Conservation (phyloP, 2,329 filamentous ascomycete species). For the Shiraia bambusicola region DNA sequence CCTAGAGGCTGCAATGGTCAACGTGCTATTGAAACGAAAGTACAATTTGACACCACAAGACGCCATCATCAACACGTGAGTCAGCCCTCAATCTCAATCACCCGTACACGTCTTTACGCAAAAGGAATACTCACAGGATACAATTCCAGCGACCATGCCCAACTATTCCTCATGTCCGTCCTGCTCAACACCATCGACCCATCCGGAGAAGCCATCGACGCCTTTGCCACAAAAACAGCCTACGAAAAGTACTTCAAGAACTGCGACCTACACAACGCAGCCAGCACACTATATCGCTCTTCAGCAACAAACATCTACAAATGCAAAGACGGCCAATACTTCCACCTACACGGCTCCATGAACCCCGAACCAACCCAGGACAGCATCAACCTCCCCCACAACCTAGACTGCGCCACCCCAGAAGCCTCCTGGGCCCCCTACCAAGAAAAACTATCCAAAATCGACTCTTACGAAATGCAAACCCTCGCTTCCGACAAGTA, state of each 20-base stretch:
- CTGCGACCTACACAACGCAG: conserved; percentile 25
- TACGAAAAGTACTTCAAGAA: conserved; percentile 32
- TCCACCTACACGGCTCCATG: conserved; percentile 53
- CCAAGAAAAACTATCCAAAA: conserved; percentile 35
- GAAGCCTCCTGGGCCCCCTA: conserved; percentile 41
- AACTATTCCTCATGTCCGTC: conserved; percentile 48
- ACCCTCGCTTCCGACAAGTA: conserved; percentile 40
- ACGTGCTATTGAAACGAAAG: conserved; percentile 49
- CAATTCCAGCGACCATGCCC: conserved; percentile 44
- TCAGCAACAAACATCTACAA: conserved; percentile 52
- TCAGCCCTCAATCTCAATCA: not conserved
- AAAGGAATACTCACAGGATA: not conserved
- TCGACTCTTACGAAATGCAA: conserved; percentile 41
- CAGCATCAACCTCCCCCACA: conserved; percentile 40
- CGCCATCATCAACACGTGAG: conserved; percentile 52
- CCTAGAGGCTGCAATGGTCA: conserved; percentile 52
- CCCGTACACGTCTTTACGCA: not conserved
- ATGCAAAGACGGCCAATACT: conserved; percentile 50
- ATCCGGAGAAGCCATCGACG: conserved; percentile 27
- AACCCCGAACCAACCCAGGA: conserved; percentile 49
- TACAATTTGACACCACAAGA: conserved; percentile 46
- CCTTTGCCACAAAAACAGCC: conserved; percentile 10
- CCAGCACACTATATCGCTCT: conserved; percentile 27
- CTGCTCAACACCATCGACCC: conserved; percentile 40
- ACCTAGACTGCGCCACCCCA: conserved; percentile 21